Percentiles rank a stretch among this genome's conserved stretches.
These are phyloP conservation scores for Monoraphidium neglectum DNA, from an alignment of 139 green algal species.

Conservation along the genomic window DNA sequence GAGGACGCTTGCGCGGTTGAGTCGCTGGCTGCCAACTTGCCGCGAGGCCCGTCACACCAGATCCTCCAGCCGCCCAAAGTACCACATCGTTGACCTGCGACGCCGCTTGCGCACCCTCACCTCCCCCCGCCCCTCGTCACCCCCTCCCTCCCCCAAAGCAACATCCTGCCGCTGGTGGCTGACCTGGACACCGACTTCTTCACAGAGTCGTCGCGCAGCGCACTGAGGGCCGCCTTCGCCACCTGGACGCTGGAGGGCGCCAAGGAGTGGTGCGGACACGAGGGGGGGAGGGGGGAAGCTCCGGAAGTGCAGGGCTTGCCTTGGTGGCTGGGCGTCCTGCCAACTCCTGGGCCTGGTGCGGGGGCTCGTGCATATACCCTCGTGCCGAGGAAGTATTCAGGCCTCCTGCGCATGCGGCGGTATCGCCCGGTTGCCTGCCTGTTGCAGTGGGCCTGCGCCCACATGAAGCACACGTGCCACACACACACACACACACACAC, in stretches of 20 bases:
- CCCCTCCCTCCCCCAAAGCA: conserved; percentile 47
- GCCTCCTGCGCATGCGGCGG: neutral
- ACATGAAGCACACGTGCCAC: too few species aligned
- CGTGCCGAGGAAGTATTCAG: neutral
- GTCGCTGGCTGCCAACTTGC: too few species aligned
- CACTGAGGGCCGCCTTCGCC: conserved; percentile 67
- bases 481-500: too few species aligned
- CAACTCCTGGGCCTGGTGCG: conserved; percentile 2
- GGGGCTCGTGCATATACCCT: neutral
- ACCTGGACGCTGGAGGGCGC: conserved; percentile 76
- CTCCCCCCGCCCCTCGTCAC: neutral
- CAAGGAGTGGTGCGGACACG: conserved; percentile 61
- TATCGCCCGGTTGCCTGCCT: neutral
- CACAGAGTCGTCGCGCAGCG: conserved; percentile 51
- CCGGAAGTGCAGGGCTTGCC: neutral
- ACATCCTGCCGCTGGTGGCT: conserved; percentile 73
- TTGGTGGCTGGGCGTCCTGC: neutral
- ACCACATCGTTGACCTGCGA: too few species aligned
- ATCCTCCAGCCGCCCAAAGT: too few species aligned
- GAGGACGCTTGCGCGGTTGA: too few species aligned
- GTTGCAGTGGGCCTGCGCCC: too few species aligned
- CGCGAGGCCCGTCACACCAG: too few species aligned
- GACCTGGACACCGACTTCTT: conserved; percentile 76
- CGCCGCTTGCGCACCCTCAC: too few species aligned
- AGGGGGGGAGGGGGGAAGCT: neutral